A percentile compares a stretch with the other conserved stretches of the same genome.
phyloP scores from a whole-genome alignment of 176 grass and related monocot genomes.

The Leersia perrieri region DNA sequence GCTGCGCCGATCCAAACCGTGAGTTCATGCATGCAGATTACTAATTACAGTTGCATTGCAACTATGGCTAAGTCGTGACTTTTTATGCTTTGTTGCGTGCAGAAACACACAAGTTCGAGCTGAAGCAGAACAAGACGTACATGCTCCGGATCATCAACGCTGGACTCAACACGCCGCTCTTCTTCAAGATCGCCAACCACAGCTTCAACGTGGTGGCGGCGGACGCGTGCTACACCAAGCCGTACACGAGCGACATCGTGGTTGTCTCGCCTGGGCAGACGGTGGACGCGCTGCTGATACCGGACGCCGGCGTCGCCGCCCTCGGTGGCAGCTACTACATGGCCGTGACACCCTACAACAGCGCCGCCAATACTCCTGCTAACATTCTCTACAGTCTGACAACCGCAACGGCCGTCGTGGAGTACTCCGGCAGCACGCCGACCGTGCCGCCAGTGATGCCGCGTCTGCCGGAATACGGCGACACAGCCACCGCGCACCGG shows the following conservation, averaged over 20 bases:
- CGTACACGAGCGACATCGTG: constrained; percentile 52
- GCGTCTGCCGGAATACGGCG: background rate
- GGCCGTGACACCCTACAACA: background rate
- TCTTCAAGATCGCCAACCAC: constrained; percentile 73
- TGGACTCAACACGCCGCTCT: constrained; percentile 53
- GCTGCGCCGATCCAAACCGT: constrained; percentile 21
- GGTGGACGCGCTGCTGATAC: constrained; percentile 54
- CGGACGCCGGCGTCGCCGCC: background rate
- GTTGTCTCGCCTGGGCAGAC: constrained; percentile 55
- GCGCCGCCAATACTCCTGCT: background rate
- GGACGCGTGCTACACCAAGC: constrained; percentile 67
- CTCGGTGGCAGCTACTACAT: background rate
- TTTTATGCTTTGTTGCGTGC: too few relatives aligned
- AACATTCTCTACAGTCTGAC: background rate
- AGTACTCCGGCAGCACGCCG: constrained; percentile 12
- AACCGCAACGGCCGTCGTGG: constrained; percentile 18
- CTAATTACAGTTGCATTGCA: too few relatives aligned
- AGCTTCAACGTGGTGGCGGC: constrained; percentile 57
- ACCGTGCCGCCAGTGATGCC: background rate
- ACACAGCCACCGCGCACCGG: constrained; percentile 30
- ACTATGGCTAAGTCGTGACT: too few relatives aligned
- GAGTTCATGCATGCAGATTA: background rate
- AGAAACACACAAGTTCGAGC: constrained; percentile 43
- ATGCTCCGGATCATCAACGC: constrained; percentile 74
- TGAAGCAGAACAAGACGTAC: constrained; percentile 39